Evolutionary conservation across 768 basidiomycete species (phyloP).

Genomic region (Tricholoma matsutake): DNA sequence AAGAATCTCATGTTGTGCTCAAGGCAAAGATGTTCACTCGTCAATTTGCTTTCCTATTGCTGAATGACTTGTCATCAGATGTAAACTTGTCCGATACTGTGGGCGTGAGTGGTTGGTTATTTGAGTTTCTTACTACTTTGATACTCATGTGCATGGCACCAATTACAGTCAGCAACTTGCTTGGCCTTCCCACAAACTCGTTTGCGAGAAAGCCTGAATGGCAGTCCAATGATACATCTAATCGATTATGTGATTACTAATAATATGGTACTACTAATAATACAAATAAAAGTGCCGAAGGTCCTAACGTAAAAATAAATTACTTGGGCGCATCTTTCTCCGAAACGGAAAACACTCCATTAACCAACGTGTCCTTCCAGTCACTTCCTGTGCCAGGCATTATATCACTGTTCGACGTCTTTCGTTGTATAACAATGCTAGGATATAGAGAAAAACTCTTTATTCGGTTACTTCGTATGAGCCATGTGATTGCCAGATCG

Average conservation of each 20-base stretch:
- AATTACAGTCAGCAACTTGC: neutral
- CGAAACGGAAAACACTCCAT: conserved; percentile 37
- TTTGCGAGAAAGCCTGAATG: neutral
- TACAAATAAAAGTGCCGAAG: no score
- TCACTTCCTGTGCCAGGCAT: conserved; percentile 46
- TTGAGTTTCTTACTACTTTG: neutral
- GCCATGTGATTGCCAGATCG: conserved; percentile 71
- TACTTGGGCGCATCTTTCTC: neutral
- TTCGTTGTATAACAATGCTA: conserved; percentile 64
- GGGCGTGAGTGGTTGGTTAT: neutral
- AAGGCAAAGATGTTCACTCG: neutral
- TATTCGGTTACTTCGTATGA: conserved; percentile 53
- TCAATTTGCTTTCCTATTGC: neutral
- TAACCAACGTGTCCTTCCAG: conserved; percentile 50
- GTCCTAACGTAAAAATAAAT: no score
- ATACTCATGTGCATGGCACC: neutral
- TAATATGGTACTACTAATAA: no score
- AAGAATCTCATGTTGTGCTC: neutral
- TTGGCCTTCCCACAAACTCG: neutral
- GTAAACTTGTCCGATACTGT: neutral
- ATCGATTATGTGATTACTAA: no score
- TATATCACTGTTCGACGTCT: conserved; percentile 56
- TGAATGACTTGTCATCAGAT: neutral
- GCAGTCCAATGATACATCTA: neutral
- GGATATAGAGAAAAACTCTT: conserved; percentile 65